Base-by-base conservation (phyloP, 2,329 filamentous ascomycete genomes). In the Xylariaceae sp. region DNA sequence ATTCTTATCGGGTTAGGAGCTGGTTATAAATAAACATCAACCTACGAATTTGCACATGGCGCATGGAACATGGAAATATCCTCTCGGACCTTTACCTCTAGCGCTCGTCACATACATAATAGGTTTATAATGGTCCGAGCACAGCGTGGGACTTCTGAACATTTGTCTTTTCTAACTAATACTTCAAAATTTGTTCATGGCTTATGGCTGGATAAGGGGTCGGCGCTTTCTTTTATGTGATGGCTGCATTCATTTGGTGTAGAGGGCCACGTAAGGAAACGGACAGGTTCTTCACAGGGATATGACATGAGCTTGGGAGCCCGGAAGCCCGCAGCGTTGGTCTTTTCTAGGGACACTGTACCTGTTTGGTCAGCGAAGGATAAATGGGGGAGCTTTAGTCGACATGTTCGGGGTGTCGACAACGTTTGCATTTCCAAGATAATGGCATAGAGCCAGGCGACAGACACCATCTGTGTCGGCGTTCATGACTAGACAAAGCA, bases 401-500 rank as follows among this genome's bases (percentile, higher is more conserved):
- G 37, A 24, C 24, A 24, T 47, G 8, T 54, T 44, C n/a, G 23
- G 36, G 31, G 37, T 43, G 50, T 45, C 43, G 36, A 40, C 39
- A 50, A 44, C 46, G 53, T 57, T 55, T 60, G 45, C 49, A 53
- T 62, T 62, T 54, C 24, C 23, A 48, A 45, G 43, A 46, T 34
- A 44, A 29, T 6, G 46, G 48, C 50, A 50, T 60, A 56, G 47
- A 50, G 50, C 55, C 34, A 45, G 44, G 41, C 40, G 52, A 37
- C 50, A 31, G 31, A 57, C 53, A 28, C 23, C 39, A 53, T 53
- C 47, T 46, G 45, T 53, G 53, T 41, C 53, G 49, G 60, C 55
- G 51, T 61, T 64, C 40, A 65, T 54, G 49, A 60, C 60, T 64
- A 65, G 60, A 65, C 36, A 49, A 24, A 40, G 39, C 39, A 53